These are phyloP conservation scores for Pseudogymnoascus sp. DNA, from an alignment of 2,329 filamentous ascomycete species.

Conservation along the genomic window DNA sequence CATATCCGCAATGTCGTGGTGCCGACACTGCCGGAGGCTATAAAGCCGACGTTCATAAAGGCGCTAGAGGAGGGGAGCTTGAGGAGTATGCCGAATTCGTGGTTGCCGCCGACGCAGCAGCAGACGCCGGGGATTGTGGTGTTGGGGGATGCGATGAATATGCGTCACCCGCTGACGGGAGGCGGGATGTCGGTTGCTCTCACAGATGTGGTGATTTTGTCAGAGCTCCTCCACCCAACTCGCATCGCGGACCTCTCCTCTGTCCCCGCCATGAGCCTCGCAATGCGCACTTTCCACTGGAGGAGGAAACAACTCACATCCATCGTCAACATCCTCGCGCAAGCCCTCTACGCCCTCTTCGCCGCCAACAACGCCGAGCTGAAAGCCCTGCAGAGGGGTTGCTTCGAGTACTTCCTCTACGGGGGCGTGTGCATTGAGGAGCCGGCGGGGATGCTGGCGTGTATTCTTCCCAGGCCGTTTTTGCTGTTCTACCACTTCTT, in stretches of 20 bases:
- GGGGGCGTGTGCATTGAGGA: conserved; percentile 67
- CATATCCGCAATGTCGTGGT: conserved; percentile 77
- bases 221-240: conserved; percentile 65
- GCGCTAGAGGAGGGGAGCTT: conserved; percentile 75
- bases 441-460: conserved; percentile 74
- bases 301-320: conserved; percentile 71
- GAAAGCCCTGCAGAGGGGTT: conserved; percentile 75
- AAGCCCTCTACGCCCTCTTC: conserved; percentile 87
- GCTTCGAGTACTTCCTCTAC: conserved; percentile 84
- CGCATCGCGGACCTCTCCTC: conserved; percentile 64
- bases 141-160: conserved; percentile 93
- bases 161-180: conserved; percentile 96
- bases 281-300: conserved; percentile 79
- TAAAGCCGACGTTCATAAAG: conserved; percentile 66
- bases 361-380: conserved; percentile 76
- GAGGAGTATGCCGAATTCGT: conserved; percentile 88
- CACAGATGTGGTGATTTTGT: conserved; percentile 78
- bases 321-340: conserved; percentile 96
- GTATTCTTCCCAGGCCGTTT: conserved; percentile 69
- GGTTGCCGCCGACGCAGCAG: conserved; percentile 69
- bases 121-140: conserved; percentile 71
- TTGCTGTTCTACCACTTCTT: conserved; percentile 92
- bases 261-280: conserved; percentile 52
- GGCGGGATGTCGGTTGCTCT: conserved; percentile 98
- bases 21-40: conserved; percentile 64